These are phyloP conservation scores for Trametes cingulata DNA, from an alignment of 768 basidiomycete species.

Conservation along the genomic window DNA sequence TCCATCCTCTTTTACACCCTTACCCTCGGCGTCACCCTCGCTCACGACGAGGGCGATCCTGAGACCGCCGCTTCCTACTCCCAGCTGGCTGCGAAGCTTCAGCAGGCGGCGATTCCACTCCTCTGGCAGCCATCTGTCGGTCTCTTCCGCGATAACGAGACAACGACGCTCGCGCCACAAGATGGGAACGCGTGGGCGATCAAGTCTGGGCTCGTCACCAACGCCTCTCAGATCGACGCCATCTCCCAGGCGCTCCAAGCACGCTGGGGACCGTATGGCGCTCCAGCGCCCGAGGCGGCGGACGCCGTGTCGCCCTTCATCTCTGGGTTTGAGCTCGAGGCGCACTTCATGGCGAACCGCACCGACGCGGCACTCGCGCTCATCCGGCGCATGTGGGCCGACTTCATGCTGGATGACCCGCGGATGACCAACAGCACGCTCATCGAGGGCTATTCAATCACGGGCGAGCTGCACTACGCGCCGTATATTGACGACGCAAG, in stretches of 20 bases:
- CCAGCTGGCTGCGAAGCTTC: conserved; percentile 7
- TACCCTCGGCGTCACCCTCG: conserved; percentile 12
- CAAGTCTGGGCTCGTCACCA: conserved; percentile 19
- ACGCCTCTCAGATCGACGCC: conserved; percentile 1
- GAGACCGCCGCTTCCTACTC: conserved; percentile 2
- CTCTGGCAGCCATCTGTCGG: conserved; percentile 20
- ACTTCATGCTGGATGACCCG: conserved; percentile 25
- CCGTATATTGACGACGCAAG: conserved; percentile 22
- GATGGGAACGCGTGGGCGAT: conserved; percentile 23
- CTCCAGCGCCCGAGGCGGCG: conserved; percentile 21
- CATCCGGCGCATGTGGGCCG: conserved; percentile 20
- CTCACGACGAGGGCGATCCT: conserved; percentile 1
- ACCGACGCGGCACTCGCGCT: conserved; percentile 16
- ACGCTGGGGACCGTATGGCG: conserved; percentile 18
- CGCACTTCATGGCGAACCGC: conserved; percentile 21
- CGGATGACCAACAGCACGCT: conserved; percentile 25
- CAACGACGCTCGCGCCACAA: conserved; percentile 20
- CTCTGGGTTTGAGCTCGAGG: conserved; percentile 21
- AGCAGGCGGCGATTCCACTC: conserved; percentile 12
- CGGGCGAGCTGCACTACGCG: conserved; percentile 20
- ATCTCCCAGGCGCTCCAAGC: conserved; percentile 14
- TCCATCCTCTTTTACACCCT: conserved; percentile 21
- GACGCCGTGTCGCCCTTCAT: conserved; percentile 22
- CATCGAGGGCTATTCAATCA: conserved; percentile 21
- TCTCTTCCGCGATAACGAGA: conserved; percentile 23